Conservation (phyloP, 108 stramenopile genomes). For the Discostella pseudostelligera region DNA sequence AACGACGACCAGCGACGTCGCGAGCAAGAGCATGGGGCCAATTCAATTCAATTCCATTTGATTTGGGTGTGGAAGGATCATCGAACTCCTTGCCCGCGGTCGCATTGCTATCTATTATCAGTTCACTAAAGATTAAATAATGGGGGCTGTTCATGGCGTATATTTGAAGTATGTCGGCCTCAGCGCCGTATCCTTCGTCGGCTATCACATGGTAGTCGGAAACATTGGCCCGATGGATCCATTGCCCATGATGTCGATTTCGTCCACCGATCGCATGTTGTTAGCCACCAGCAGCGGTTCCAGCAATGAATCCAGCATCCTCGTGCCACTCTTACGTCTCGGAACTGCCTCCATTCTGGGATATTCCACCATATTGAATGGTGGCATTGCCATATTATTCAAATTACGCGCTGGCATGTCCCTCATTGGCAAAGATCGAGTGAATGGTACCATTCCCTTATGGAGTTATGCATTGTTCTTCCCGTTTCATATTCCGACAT, state of each 20-base stretch:
- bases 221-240: conserved; percentile 42
- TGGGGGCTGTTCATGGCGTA: conserved; percentile 89
- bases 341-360: conserved; percentile 55
- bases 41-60: no score
- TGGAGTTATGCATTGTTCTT: conserved; percentile 79
- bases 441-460: conserved; percentile 65
- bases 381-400: conserved; percentile 76
- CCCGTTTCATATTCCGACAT: conserved; percentile 77
- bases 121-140: conserved; percentile 4
- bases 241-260: conserved; percentile 8
- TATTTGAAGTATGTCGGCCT: conserved; percentile 89
- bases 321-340: conserved; percentile 30
- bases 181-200: conserved; percentile 68
- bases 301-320: background rate
- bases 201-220: conserved; percentile 56
- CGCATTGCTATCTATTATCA: no score
- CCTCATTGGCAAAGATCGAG: conserved; percentile 72
- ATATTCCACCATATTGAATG: conserved; percentile 78
- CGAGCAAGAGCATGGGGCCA: no score
- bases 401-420: conserved; percentile 72
- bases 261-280: conserved; percentile 20
- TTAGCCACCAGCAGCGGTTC: conserved; percentile 19
- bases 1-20: no score
- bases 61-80: no score
- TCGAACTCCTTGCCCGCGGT: no score